Conservation (phyloP, 306 rosid genomes). For the Casuarina cunninghamiana region DNA sequence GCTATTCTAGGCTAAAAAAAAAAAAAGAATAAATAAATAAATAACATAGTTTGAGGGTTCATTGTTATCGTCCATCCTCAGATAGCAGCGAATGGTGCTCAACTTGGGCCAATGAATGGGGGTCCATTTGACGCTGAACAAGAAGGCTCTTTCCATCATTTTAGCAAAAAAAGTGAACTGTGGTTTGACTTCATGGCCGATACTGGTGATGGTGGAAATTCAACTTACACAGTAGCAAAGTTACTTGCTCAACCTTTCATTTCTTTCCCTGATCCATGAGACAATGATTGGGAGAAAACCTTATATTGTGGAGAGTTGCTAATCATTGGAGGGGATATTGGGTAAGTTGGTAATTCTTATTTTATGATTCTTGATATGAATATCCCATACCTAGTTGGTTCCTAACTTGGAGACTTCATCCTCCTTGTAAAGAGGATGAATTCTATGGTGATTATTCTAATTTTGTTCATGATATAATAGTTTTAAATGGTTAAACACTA, state of each 20-base stretch:
- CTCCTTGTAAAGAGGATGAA: not conserved
- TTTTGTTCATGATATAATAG: too few species aligned
- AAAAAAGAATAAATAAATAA: not conserved
- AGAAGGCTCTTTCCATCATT: slow-evolving; percentile 59
- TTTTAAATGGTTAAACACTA: too few species aligned
- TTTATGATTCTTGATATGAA: slow-evolving; percentile 9
- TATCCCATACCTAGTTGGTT: not conserved
- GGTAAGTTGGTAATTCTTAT: slow-evolving; percentile 56
- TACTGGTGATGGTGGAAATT: slow-evolving; percentile 99
- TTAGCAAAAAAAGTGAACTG: slow-evolving; percentile 64
- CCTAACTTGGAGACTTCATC: not conserved
- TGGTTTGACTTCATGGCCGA: slow-evolving; percentile 99
- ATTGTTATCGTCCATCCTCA: slow-evolving; percentile 35
- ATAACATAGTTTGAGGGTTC: too few species aligned
- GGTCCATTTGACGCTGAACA: slow-evolving; percentile 21
- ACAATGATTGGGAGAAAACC: not conserved
- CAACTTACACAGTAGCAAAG: slow-evolving; percentile 83
- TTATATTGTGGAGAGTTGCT: slow-evolving; percentile 71
- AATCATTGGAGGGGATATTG: slow-evolving; percentile 95
- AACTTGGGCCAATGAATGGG: slow-evolving; percentile 28
- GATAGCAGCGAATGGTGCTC: slow-evolving; percentile 74
- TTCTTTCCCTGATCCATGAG: slow-evolving; percentile 33
- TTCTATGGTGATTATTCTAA: slow-evolving; percentile 9
- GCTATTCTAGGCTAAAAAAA: not conserved
- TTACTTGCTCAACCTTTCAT: slow-evolving; percentile 82